Percentiles rank a stretch among this genome's conserved stretches.
Evolutionary conservation across 805 yeast species (phyloP).

Genomic region (Wickerhamiella domercqiae): DNA sequence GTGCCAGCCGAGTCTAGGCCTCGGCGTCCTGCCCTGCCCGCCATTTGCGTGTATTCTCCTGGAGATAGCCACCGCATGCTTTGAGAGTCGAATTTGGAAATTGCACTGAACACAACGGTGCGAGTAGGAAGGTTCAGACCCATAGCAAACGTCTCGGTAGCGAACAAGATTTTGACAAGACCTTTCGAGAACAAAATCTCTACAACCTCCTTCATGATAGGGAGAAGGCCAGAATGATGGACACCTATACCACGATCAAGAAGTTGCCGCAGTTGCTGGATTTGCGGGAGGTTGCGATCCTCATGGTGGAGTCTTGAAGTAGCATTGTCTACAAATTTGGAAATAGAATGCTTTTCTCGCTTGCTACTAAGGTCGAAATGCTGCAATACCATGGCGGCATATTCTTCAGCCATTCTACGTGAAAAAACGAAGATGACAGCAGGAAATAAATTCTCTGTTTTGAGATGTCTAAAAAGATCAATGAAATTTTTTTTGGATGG

Average conservation of each 20-base stretch:
- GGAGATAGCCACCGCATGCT: conserved; percentile 70
- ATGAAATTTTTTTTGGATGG: conserved; percentile 74
- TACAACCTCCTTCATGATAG: conserved; percentile 83
- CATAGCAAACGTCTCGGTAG: conserved; percentile 98
- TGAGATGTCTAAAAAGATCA: conserved; percentile 53
- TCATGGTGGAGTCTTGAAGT: conserved; percentile 76
- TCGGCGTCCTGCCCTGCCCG: conserved; percentile 97
- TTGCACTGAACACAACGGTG: conserved; percentile 80
- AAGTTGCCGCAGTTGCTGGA: conserved; percentile 64
- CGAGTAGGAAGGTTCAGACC: conserved; percentile 93
- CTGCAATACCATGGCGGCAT: conserved; percentile 69
- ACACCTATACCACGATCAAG: conserved; percentile 86
- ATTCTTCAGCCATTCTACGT: conserved; percentile 84
- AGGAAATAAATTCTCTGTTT: conserved; percentile 59
- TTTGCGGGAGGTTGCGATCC: conserved; percentile 88
- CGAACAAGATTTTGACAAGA: conserved; percentile 77
- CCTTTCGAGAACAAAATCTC: conserved; percentile 83
- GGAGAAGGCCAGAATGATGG: conserved; percentile 87
- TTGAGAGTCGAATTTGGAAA: conserved; percentile 82
- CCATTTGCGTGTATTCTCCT: conserved; percentile 98
- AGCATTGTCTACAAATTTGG: conserved; percentile 84
- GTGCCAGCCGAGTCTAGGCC: conserved; percentile 91
- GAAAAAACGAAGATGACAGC: conserved; percentile 90
- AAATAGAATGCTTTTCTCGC: conserved; percentile 80
- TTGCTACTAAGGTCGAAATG: conserved; percentile 67